Conservation (phyloP, 768 basidiomycete species). For the Pisolithus microcarpus region DNA sequence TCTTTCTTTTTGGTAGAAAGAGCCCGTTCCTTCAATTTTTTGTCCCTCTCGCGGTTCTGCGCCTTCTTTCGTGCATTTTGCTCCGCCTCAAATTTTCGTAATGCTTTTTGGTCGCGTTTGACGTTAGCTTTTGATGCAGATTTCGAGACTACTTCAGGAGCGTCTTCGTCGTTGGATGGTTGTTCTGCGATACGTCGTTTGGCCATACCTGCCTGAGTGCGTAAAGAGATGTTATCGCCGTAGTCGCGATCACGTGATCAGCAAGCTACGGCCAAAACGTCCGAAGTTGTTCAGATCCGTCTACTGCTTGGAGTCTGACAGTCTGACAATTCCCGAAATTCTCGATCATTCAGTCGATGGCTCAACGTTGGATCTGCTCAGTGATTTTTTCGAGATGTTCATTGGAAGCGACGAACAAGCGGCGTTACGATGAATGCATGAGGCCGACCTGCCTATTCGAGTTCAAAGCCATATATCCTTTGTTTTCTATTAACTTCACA, state of each 20-base stretch:
- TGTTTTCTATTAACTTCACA: background rate
- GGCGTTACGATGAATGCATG: no score
- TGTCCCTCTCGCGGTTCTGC: conserved; percentile 42
- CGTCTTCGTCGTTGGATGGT: conserved; percentile 33
- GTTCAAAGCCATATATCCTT: background rate
- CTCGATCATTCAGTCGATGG: no score
- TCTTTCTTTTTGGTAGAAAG: conserved; percentile 17
- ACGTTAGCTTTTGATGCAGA: conserved; percentile 37
- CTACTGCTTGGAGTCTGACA: no score
- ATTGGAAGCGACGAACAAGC: no score
- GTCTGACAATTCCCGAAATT: no score
- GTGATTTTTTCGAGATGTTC: no score
- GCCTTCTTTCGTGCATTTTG: conserved; percentile 38
- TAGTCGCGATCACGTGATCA: no score
- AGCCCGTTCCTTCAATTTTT: conserved; percentile 43
- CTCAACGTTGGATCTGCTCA: no score
- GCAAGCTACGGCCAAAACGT: no score
- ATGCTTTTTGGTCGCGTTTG: conserved; percentile 30
- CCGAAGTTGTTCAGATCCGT: no score
- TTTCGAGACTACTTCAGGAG: conserved; percentile 47
- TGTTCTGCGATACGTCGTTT: conserved; percentile 11
- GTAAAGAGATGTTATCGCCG: no score
- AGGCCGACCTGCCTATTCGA: background rate
- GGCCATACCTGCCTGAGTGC: conserved; percentile 8
- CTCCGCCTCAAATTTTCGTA: conserved; percentile 30